These are phyloP conservation scores for Ramaria sp. DNA, from an alignment of 768 basidiomycete species.

Conservation along the genomic window DNA sequence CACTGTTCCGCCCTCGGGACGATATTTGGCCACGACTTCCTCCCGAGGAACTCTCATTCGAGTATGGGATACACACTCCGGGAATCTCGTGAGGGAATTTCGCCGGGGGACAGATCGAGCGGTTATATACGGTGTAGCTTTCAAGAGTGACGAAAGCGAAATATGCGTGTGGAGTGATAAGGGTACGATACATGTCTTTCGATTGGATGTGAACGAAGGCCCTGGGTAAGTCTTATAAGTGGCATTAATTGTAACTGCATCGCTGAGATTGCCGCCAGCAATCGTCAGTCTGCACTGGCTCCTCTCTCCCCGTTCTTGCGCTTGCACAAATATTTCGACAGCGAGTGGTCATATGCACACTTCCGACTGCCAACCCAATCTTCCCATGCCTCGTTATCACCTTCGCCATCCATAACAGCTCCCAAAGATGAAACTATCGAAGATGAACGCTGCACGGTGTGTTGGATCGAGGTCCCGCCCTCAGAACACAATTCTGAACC, in stretches of 20 bases:
- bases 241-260: constrained; percentile 3
- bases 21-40: constrained; percentile 76
- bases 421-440: constrained; percentile 40
- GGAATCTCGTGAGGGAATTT: constrained; percentile 68
- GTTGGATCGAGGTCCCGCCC: constrained; percentile 58
- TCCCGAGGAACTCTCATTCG: constrained; percentile 75
- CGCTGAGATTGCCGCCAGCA: constrained; percentile 30
- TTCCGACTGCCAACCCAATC: constrained; percentile 82
- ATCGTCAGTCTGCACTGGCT: constrained; percentile 77
- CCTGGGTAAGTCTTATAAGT: constrained; percentile 41
- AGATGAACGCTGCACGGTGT: constrained; percentile 78
- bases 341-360: constrained; percentile 94
- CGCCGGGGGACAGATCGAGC: constrained; percentile 83
- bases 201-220: constrained; percentile 49
- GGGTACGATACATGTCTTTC: constrained; percentile 86
- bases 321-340: constrained; percentile 83
- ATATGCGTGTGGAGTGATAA: constrained; percentile 93
- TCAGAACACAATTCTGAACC: constrained; percentile 18
- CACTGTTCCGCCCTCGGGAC: constrained; percentile 66
- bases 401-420: constrained; percentile 43
- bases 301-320: constrained; percentile 71
- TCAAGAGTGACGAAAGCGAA: constrained; percentile 77
- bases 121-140: constrained; percentile 83
- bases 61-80: constrained; percentile 70
- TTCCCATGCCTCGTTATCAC: constrained; percentile 66